A percentile compares a stretch with the other conserved stretches of the same genome.
Conservation (phyloP, 2,329 filamentous ascomycete genomes). For the Aspergillus pseudotamarii region DNA sequence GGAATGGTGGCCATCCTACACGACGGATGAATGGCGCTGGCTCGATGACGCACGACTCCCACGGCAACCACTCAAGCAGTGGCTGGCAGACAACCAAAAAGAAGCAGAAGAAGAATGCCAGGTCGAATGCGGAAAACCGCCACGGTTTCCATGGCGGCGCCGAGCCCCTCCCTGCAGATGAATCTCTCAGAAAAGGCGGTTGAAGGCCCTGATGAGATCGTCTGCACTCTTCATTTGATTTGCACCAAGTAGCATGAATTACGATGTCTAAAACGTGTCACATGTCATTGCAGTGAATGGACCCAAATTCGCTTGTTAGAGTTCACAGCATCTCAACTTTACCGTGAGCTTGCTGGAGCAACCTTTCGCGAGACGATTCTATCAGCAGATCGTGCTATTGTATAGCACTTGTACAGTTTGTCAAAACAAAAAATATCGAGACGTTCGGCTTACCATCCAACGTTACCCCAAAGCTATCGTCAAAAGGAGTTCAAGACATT, state of each 20-base stretch:
- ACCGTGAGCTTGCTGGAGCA: background rate
- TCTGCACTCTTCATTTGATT: background rate
- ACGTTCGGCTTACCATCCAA: slow-evolving; percentile 7
- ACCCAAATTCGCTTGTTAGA: background rate
- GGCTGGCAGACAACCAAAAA: slow-evolving; percentile 52
- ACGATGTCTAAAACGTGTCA: background rate
- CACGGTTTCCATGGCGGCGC: slow-evolving; percentile 31
- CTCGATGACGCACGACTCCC: slow-evolving; percentile 29
- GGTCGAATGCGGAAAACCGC: slow-evolving; percentile 36
- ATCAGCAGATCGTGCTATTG: background rate
- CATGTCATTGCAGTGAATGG: background rate
- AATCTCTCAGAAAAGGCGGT: slow-evolving; percentile 49
- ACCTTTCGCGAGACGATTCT: background rate
- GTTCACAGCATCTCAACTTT: background rate
- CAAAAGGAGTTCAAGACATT: background rate
- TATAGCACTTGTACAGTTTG: slow-evolving; percentile 17
- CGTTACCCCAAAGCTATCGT: background rate
- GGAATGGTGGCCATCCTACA: slow-evolving; percentile 27
- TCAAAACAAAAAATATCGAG: slow-evolving; percentile 10
- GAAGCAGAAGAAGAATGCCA: slow-evolving; percentile 43
- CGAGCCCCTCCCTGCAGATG: slow-evolving; percentile 46
- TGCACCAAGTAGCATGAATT: background rate
- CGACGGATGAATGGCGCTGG: slow-evolving; percentile 37
- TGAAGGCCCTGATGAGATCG: slow-evolving; percentile 28
- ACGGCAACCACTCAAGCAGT: slow-evolving; percentile 22